Evolutionary conservation across 345 rosid species (phyloP), one percentile per base, ranked within the genome.

Genomic region (rapeseed (Brassica napus)): DNA sequence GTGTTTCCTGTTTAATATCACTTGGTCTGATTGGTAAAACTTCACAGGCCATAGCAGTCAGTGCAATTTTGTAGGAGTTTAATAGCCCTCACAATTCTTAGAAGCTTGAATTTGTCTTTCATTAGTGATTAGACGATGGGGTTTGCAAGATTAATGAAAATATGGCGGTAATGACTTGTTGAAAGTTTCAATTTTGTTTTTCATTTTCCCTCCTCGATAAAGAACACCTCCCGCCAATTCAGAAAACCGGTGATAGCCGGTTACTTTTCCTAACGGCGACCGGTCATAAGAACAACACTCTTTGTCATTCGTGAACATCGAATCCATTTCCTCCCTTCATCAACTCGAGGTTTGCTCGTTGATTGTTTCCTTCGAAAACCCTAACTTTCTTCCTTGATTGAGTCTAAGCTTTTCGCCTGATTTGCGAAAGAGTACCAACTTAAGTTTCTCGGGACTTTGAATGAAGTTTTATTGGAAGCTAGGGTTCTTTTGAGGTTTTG

Each of bases 201-300:
- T 8, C 44, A 28, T 4, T 72, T 78, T 73, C 73, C 77, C 77
- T 47, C 69, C 62, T 79, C 23, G 1, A 42, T 44, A 47, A 11
- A 28, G 26, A 4, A 42, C 35, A 64, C 76, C 80, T 84, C 87
- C 87, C 87, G 86, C 87, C 87, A 84, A 82, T 57, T 79, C 54
- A 24, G 1, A 2, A 4, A 59, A 82, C 87, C 79, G 83, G 85
- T 57, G 34, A 73, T 84, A 44, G 64, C 82, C 84, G 54, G 85
- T 76, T 9, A 73, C 49, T 7, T 3, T 6, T 9, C 21, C 14
- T 2, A 76, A 2, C 74, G 4, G 8, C 44, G 23, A 64, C 83
- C 81, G 73, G 77, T 82, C 63, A 42, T 44, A 44, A 79, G 64
- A 73, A 65, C 4, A 6, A 8, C 14, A 7, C 47, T 6, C n/a